Percentiles rank a stretch among this genome's conserved stretches.
Evolutionary conservation across 495 filamentous ascomycete species (phyloP).

Genomic region (Tuber borchii): DNA sequence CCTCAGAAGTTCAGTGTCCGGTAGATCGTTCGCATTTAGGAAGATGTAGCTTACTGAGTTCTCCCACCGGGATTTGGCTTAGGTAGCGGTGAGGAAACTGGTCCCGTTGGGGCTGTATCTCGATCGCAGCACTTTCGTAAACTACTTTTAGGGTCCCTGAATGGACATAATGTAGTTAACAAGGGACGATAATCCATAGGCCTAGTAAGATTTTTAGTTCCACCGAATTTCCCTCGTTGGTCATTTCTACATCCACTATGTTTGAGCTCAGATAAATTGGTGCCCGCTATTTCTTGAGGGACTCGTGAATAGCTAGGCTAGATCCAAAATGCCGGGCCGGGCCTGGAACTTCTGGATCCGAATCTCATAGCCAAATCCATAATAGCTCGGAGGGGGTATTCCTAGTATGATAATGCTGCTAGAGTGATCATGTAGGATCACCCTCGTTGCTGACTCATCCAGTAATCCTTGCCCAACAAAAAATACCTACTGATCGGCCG

Average conservation of each 20-base stretch:
- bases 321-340: too few species aligned
- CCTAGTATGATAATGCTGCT: background rate
- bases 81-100: background rate
- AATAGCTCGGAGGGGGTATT: background rate
- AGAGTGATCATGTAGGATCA: background rate
- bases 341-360: too few species aligned
- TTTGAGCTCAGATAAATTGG: background rate
- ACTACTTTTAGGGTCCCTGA: background rate
- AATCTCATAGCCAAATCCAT: background rate
- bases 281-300: background rate
- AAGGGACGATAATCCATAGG: too few species aligned
- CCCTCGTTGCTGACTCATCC: too few species aligned
- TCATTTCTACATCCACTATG: background rate
- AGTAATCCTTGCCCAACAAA: background rate
- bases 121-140: background rate
- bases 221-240: background rate
- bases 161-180: background rate
- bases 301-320: too few species aligned
- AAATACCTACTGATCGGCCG: background rate
- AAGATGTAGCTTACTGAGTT: background rate
- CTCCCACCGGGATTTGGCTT: background rate
- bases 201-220: background rate
- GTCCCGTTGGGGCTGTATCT: background rate
- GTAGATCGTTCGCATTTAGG: background rate
- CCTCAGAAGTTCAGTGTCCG: background rate